These are phyloP conservation scores for Bauhinia variegata DNA, from an alignment of 306 rosid species.

Conservation along the genomic window DNA sequence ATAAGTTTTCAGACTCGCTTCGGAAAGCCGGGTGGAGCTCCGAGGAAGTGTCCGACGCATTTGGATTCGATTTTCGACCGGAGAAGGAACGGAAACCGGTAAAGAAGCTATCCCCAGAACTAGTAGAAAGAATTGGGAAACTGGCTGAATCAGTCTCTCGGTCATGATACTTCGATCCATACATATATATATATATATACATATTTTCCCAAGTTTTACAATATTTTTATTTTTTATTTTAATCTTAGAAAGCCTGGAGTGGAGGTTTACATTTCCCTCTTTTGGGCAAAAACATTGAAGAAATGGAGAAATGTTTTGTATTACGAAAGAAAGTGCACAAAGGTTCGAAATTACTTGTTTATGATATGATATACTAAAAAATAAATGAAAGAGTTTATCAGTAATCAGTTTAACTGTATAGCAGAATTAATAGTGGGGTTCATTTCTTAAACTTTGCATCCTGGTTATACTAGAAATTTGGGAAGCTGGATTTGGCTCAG, in stretches of 20 bases:
- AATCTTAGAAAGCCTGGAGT: conserved; percentile 28
- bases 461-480: too few relatives aligned
- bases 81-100: conserved; percentile 81
- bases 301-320: conserved; percentile 56
- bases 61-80: conserved; percentile 90
- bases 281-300: conserved; percentile 30
- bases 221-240: not conserved
- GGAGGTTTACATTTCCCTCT: conserved; percentile 42
- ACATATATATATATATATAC: conserved; percentile 6
- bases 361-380: conserved; percentile 15
- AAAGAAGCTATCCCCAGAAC: conserved; percentile 82
- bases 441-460: too few relatives aligned
- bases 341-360: conserved; percentile 31
- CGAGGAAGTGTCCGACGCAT: conserved; percentile 85
- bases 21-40: conserved; percentile 99
- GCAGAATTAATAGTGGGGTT: too few relatives aligned
- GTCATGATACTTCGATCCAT: conserved; percentile 42
- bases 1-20: conserved; percentile 74
- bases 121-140: conserved; percentile 74
- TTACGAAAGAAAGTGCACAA: conserved; percentile 48
- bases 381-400: conserved; percentile 24
- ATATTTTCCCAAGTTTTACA: not conserved
- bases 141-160: conserved; percentile 89
- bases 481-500: too few relatives aligned
- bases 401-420: too few relatives aligned